Percentiles rank a stretch among this genome's conserved stretches.
Evolutionary conservation across 768 basidiomycete genomes (phyloP).

Genomic region (Ramaria sp.): DNA sequence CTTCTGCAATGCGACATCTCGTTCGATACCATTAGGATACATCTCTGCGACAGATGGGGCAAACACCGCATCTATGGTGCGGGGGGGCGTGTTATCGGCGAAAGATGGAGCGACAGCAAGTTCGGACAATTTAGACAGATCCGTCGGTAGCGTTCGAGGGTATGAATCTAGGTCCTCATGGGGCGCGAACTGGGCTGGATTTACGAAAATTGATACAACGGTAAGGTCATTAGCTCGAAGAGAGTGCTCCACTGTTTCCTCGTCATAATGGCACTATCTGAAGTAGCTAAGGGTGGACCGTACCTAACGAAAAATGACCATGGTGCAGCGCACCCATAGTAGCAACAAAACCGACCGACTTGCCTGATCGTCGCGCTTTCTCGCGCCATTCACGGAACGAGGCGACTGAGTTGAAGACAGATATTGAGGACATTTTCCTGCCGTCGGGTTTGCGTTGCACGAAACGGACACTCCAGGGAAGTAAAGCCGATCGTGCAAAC

Average conservation of each 20-base stretch:
- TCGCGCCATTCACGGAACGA: constrained; percentile 67
- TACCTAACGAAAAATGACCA: constrained; percentile 87
- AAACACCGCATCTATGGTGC: constrained; percentile 62
- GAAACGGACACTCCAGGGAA: not conserved
- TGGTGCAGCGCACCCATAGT: constrained; percentile 97
- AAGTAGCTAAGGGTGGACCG: constrained; percentile 13
- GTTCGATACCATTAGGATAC: constrained; percentile 87
- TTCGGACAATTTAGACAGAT: constrained; percentile 51
- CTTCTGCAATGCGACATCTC: constrained; percentile 59
- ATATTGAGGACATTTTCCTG: constrained; percentile 23
- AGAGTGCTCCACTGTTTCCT: constrained; percentile 55
- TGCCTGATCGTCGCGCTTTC: constrained; percentile 41
- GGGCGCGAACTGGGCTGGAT: constrained; percentile 95
- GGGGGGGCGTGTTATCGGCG: constrained; percentile 15
- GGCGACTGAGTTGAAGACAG: constrained; percentile 47
- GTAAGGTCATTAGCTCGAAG: constrained; percentile 75
- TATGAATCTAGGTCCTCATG: constrained; percentile 89
- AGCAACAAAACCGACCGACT: constrained; percentile 86
- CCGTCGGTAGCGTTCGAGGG: constrained; percentile 73
- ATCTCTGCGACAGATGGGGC: constrained; percentile 71
- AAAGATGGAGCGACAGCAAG: constrained; percentile 17
- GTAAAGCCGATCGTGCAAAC: not conserved
- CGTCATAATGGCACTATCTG: not conserved
- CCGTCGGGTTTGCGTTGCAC: not conserved
- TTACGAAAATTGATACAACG: constrained; percentile 93